These are phyloP conservation scores for Hyphodiscus sp. DNA, from an alignment of 2,329 filamentous ascomycete species.

Conservation along the genomic window DNA sequence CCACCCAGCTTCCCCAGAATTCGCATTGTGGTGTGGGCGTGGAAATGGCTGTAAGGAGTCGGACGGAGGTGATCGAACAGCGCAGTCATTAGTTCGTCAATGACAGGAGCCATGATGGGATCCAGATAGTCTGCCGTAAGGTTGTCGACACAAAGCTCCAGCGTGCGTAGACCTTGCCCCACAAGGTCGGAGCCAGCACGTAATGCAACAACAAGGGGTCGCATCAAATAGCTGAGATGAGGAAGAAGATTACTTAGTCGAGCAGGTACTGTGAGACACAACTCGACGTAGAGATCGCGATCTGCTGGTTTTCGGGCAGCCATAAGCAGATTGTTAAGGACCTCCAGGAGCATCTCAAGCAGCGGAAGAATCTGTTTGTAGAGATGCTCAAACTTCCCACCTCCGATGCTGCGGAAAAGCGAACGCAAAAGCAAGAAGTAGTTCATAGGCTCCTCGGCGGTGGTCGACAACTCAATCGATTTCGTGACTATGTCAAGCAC, in stretches of 20 bases:
- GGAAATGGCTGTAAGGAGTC: constrained; percentile 92
- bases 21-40: constrained; percentile 94
- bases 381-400: constrained; percentile 92
- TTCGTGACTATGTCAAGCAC: constrained; percentile 96
- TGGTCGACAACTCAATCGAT: constrained; percentile 92
- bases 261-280: constrained; percentile 93
- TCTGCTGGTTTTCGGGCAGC: constrained; percentile 86
- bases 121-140: constrained; percentile 96
- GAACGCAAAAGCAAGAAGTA: constrained; percentile 93
- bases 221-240: constrained; percentile 94
- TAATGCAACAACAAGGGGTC: constrained; percentile 90
- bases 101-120: constrained; percentile 97
- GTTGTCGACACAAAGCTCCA: constrained; percentile 97
- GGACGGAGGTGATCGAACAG: constrained; percentile 93
- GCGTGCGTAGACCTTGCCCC: constrained; percentile 83
- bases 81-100: constrained; percentile 97
- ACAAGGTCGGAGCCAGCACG: constrained; percentile 89
- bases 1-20: constrained; percentile 96
- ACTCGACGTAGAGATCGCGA: constrained; percentile 91
- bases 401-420: constrained; percentile 92
- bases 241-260: constrained; percentile 89
- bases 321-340: constrained; percentile 88
- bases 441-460: constrained; percentile 95
- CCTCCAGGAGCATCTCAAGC: constrained; percentile 94
- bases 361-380: constrained; percentile 97